A percentile compares a stretch with the other conserved stretches of the same genome.
phyloP scores from a whole-genome alignment of 225 moss, liverwort and hornwort genomes.

The Ulota crispa region DNA sequence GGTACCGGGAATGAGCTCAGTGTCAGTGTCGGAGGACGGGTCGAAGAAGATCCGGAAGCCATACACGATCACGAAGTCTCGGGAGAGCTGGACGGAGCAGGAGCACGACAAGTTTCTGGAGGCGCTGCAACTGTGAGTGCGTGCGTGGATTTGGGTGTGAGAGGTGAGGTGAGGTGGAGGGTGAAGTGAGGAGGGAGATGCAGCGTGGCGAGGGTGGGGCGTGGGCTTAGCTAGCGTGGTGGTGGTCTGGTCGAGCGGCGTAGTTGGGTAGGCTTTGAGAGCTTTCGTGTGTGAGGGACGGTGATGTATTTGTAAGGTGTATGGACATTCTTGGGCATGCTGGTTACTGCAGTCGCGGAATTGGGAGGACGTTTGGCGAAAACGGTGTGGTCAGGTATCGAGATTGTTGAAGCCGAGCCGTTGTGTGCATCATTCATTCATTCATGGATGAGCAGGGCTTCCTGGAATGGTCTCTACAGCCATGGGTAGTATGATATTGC shows the following conservation, averaged over 20 bases:
- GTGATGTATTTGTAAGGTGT: neutral
- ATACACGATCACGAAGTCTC: constrained; percentile 96
- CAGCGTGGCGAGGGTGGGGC: neutral
- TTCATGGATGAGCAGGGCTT: neutral
- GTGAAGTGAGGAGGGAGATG: neutral
- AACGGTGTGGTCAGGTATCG: neutral
- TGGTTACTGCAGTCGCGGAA: neutral
- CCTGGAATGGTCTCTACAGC: neutral
- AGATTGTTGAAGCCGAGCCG: neutral
- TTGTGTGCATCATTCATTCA: neutral
- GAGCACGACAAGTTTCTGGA: constrained; percentile 99
- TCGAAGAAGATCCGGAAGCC: constrained; percentile 96
- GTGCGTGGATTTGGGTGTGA: neutral
- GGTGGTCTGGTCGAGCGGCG: no score
- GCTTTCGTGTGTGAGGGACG: neutral
- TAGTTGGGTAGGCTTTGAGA: neutral
- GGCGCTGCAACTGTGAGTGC: constrained; percentile 86
- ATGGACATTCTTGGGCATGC: neutral
- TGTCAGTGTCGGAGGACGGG: constrained; percentile 72
- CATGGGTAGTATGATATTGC: neutral
- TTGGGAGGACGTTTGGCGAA: neutral
- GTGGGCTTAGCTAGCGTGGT: neutral
- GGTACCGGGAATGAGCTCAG: constrained; percentile 53
- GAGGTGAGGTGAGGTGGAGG: neutral
- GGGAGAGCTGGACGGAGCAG: constrained; percentile 99